phyloP scores from a whole-genome alignment of 352 stramenopile genomes.

The Phytophthora citrophthora region DNA sequence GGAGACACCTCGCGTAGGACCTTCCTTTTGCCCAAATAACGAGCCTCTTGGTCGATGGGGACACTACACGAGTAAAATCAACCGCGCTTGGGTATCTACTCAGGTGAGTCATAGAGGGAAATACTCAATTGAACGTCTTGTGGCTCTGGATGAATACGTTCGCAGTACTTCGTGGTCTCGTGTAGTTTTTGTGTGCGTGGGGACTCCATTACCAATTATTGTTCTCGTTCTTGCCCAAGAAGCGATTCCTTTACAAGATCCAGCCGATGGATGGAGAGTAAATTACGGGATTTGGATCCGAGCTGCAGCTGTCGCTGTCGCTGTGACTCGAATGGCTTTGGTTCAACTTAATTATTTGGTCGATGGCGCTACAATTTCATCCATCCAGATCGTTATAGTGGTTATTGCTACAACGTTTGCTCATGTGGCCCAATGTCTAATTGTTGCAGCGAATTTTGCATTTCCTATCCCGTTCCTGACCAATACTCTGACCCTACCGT shows the following conservation, averaged over 20 bases:
- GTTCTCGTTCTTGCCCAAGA: constrained; percentile 20
- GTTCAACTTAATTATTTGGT: constrained; percentile 14
- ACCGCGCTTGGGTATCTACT: background rate
- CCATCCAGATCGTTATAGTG: background rate
- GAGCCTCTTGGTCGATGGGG: too few relatives aligned
- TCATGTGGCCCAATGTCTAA: background rate
- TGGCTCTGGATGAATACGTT: constrained; percentile 25
- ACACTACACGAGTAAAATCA: background rate
- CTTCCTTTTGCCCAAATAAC: too few relatives aligned
- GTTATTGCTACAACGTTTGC: background rate
- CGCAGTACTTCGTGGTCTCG: constrained; percentile 6
- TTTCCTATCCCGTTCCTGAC: constrained; percentile 33
- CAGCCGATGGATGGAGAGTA: constrained; percentile 12
- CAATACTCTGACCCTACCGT: constrained; percentile 1
- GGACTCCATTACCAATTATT: constrained; percentile 23
- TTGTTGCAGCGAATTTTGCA: background rate
- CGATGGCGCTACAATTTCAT: constrained; percentile 4
- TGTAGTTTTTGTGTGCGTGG: constrained; percentile 14
- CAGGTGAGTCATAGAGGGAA: constrained; percentile 27
- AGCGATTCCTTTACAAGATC: constrained; percentile 23
- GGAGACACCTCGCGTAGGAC: too few relatives aligned
- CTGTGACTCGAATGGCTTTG: background rate
- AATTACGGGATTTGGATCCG: constrained; percentile 35
- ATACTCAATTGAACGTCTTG: constrained; percentile 27
- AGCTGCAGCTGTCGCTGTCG: background rate